Percentiles rank a stretch among this genome's conserved stretches.
phyloP scores from a whole-genome alignment of 1,284 basidiomycete species.

The Gomphus bonarii region DNA sequence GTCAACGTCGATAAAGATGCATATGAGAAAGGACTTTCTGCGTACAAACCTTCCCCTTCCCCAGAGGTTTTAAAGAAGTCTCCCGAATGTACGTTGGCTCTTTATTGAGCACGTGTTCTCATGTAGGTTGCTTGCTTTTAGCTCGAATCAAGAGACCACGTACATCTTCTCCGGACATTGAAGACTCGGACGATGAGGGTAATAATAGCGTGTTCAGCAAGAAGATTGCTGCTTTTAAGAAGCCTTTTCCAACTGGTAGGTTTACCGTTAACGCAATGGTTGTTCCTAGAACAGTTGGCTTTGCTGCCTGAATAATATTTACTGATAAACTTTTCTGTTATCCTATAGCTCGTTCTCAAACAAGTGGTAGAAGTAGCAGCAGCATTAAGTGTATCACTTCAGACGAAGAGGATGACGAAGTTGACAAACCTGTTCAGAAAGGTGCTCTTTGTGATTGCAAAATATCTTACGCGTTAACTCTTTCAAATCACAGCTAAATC shows the following conservation, averaged over 20 bases:
- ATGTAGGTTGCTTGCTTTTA: background rate
- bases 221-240: slow-evolving; percentile 53
- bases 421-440: slow-evolving; percentile 13
- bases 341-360: background rate
- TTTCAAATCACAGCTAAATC: background rate
- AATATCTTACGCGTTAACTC: background rate
- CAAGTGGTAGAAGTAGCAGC: slow-evolving; percentile 3
- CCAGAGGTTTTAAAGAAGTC: slow-evolving; percentile 1
- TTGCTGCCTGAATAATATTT: background rate
- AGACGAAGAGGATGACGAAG: slow-evolving; percentile 5
- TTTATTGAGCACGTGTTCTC: background rate
- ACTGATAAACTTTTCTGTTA: background rate
- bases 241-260: slow-evolving; percentile 29
- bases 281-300: background rate
- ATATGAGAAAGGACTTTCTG: slow-evolving; percentile 19
- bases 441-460: slow-evolving; percentile 20
- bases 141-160: slow-evolving; percentile 41
- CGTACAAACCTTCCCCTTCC: slow-evolving; percentile 18
- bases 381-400: slow-evolving; percentile 6
- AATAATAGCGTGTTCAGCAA: slow-evolving; percentile 37
- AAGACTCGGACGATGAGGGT: slow-evolving; percentile 26
- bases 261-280: background rate
- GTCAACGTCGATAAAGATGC: slow-evolving; percentile 9
- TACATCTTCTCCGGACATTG: slow-evolving; percentile 31
- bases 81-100: background rate